Conservation (phyloP, 257 asterid genomes). For the Solanum chmielewskii region DNA sequence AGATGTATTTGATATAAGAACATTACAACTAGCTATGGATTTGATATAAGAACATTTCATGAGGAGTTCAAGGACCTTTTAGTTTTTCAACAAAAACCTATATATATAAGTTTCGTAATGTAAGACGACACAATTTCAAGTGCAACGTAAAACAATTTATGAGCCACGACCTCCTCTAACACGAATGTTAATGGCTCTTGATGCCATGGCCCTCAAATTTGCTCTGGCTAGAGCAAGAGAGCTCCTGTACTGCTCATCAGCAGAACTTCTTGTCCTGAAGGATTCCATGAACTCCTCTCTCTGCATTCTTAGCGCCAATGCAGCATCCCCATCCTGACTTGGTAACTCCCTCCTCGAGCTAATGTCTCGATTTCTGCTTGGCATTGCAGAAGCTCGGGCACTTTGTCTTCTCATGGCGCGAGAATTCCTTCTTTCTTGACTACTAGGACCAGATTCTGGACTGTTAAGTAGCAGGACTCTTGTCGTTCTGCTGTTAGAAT, state of each 20-base stretch:
- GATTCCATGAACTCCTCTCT: slow-evolving; percentile 78
- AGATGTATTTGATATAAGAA: background rate
- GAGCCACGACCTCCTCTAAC: slow-evolving; percentile 12
- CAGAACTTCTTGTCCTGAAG: slow-evolving; percentile 9
- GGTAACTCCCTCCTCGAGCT: slow-evolving; percentile 28
- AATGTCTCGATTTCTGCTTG: slow-evolving; percentile 4
- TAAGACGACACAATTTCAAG: background rate
- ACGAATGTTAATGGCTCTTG: slow-evolving; percentile 38
- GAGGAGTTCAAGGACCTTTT: background rate
- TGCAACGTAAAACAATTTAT: background rate
- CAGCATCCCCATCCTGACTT: slow-evolving; percentile 78
- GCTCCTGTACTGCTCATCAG: slow-evolving; percentile 8
- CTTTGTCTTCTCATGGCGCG: slow-evolving; percentile 17
- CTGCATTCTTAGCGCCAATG: slow-evolving; percentile 86
- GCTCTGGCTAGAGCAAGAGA: slow-evolving; percentile 54
- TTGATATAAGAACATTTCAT: background rate
- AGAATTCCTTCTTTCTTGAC: slow-evolving; percentile 17
- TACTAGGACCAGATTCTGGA: slow-evolving; percentile 25
- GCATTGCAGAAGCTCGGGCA: slow-evolving; percentile 11
- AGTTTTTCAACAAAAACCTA: background rate
- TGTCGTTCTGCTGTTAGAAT: slow-evolving; percentile 14
- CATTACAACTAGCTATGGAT: background rate
- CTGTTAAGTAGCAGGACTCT: slow-evolving; percentile 23
- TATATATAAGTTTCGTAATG: background rate
- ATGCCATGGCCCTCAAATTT: slow-evolving; percentile 87